phyloP scores from a whole-genome alignment of 2,329 filamentous ascomycete genomes.

The Cercospora zeae-maydis region DNA sequence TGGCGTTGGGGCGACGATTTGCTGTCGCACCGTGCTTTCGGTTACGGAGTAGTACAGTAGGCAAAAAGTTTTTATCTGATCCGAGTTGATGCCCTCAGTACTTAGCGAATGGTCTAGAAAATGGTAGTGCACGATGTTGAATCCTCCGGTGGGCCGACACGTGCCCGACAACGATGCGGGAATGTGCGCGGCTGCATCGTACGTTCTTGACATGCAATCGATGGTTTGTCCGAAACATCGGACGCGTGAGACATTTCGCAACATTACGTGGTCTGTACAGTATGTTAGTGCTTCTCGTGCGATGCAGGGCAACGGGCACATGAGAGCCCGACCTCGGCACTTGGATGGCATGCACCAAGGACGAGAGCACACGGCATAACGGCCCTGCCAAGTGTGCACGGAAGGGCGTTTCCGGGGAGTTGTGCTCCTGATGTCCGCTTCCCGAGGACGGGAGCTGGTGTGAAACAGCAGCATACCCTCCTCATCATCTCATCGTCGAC shows the following conservation, averaged over 20 bases:
- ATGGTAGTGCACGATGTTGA: neutral
- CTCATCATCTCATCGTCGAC: too few species aligned
- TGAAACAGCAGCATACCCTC: too few species aligned
- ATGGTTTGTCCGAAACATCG: neutral
- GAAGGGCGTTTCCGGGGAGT: neutral
- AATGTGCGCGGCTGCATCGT: neutral
- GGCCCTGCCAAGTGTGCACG: neutral
- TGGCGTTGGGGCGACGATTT: neutral
- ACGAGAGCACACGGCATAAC: too few species aligned
- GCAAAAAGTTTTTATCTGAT: neutral
- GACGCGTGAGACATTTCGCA: neutral
- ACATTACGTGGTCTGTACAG: neutral
- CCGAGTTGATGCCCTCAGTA: neutral
- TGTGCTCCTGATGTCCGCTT: too few species aligned
- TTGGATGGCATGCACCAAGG: neutral
- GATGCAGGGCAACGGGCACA: neutral
- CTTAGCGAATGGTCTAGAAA: neutral
- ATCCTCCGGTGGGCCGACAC: neutral
- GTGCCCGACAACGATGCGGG: neutral
- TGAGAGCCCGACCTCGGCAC: neutral
- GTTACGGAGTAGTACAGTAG: neutral
- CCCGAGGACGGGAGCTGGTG: too few species aligned
- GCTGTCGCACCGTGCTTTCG: neutral
- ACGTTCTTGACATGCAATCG: neutral
- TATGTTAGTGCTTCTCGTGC: neutral